A percentile compares a stretch with the other conserved stretches of the same genome.
phyloP scores from a whole-genome alignment of 2,329 filamentous ascomycete genomes.

The Fusarium sp. region DNA sequence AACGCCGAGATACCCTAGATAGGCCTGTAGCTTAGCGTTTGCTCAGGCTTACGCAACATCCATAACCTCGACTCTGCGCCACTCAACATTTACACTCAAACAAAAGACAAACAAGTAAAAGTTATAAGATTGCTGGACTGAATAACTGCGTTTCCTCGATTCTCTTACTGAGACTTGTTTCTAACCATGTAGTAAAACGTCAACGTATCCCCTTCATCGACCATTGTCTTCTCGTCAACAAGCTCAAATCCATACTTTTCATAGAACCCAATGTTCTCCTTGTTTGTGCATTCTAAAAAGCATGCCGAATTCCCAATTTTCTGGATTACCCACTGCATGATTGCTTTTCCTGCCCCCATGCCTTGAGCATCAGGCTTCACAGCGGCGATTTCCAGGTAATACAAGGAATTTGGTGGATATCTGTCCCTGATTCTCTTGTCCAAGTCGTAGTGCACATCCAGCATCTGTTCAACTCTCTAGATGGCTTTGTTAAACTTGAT shows the following conservation, averaged over 20 bases:
- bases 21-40: too few relatives aligned
- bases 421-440: neutral
- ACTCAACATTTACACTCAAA: too few relatives aligned
- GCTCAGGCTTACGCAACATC: too few relatives aligned
- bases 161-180: too few relatives aligned
- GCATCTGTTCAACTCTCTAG: neutral
- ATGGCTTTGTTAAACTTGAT: too few relatives aligned
- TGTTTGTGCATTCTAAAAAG: neutral
- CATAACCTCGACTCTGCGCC: too few relatives aligned
- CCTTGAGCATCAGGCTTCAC: neutral
- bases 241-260: neutral
- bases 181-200: constrained; percentile 5
- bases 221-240: neutral
- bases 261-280: neutral
- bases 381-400: neutral
- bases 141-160: too few relatives aligned
- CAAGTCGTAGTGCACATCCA: neutral
- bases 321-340: neutral
- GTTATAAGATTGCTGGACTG: too few relatives aligned
- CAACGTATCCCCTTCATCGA: neutral
- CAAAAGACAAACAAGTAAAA: too few relatives aligned
- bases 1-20: too few relatives aligned
- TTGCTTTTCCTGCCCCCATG: neutral
- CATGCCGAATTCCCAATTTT: neutral
- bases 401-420: neutral